Conservation (phyloP, 345 rosid genomes). For the Geranium rotundifolium region DNA sequence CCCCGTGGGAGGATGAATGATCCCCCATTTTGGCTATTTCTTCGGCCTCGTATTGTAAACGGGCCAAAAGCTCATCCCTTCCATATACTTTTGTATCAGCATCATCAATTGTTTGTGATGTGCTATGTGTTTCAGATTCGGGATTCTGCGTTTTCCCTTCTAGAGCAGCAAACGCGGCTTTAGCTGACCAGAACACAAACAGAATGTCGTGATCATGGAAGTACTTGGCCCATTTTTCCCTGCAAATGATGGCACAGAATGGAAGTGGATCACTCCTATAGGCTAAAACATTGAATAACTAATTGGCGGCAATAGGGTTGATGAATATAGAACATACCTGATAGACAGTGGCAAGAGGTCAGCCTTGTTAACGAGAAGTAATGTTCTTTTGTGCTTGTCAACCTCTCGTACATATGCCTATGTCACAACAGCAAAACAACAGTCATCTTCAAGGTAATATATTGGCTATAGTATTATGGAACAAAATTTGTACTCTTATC, state of each 20-base stretch:
- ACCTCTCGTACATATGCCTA: constrained; percentile 77
- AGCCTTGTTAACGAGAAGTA: constrained; percentile 89
- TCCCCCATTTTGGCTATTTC: constrained; percentile 51
- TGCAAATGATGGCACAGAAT: constrained; percentile 16
- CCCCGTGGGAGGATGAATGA: constrained; percentile 22
- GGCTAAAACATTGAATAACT: constrained; percentile 2
- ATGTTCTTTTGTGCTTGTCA: constrained; percentile 62
- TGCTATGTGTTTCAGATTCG: constrained; percentile 24
- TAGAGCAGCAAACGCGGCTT: constrained; percentile 66
- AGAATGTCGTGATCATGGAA: constrained; percentile 45
- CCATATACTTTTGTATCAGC: constrained; percentile 52
- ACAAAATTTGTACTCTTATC: too few relatives aligned
- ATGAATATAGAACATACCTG: constrained; percentile 29
- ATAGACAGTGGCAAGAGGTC: constrained; percentile 72
- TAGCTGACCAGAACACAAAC: constrained; percentile 88
- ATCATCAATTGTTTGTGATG: constrained; percentile 26
- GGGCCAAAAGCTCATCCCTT: constrained; percentile 72
- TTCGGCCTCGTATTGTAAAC: constrained; percentile 64
- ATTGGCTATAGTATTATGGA: too few relatives aligned
- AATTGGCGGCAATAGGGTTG: not conserved
- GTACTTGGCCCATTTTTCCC: constrained; percentile 78
- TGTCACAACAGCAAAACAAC: constrained; percentile 4
- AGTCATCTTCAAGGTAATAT: not conserved
- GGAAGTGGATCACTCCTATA: not conserved
- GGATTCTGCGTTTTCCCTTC: constrained; percentile 52